Evolutionary conservation across 129 eudicot species (phyloP).

Genomic region (Escallonia herrerae): DNA sequence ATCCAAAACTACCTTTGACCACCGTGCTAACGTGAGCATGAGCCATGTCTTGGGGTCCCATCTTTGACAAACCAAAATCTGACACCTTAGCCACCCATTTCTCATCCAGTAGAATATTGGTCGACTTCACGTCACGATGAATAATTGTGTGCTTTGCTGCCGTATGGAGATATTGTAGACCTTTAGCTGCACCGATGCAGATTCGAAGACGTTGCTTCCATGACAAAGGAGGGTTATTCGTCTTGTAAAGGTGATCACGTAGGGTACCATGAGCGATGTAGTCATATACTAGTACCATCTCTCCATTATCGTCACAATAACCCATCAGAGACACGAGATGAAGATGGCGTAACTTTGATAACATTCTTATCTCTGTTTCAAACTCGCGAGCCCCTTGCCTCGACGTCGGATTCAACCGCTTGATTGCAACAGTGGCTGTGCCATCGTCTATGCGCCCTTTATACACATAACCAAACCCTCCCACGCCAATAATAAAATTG

Average conservation of each 20-base stretch:
- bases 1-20: constrained; percentile 44
- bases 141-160: constrained; percentile 32
- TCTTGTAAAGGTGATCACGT: constrained; percentile 27
- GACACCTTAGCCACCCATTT: constrained; percentile 57
- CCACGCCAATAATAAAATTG: constrained; percentile 20
- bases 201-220: constrained; percentile 42
- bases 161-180: constrained; percentile 36
- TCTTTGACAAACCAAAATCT: constrained; percentile 44
- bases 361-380: constrained; percentile 28
- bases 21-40: constrained; percentile 24
- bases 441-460: constrained; percentile 26
- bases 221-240: constrained; percentile 22
- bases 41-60: constrained; percentile 24
- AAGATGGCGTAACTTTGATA: constrained; percentile 33
- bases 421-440: constrained; percentile 32
- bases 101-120: constrained; percentile 40
- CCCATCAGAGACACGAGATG: constrained; percentile 45
- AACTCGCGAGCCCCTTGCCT: constrained; percentile 32
- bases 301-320: constrained; percentile 28
- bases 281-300: constrained; percentile 39
- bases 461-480: constrained; percentile 44
- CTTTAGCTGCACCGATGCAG: constrained; percentile 47
- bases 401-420: constrained; percentile 28
- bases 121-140: constrained; percentile 51
- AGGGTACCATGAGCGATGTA: constrained; percentile 44